A percentile compares a stretch with the other conserved stretches of the same genome.
Evolutionary conservation across 371 early-diverging fungal species (phyloP).

Genomic region (Choanephora cucurbitarum): DNA sequence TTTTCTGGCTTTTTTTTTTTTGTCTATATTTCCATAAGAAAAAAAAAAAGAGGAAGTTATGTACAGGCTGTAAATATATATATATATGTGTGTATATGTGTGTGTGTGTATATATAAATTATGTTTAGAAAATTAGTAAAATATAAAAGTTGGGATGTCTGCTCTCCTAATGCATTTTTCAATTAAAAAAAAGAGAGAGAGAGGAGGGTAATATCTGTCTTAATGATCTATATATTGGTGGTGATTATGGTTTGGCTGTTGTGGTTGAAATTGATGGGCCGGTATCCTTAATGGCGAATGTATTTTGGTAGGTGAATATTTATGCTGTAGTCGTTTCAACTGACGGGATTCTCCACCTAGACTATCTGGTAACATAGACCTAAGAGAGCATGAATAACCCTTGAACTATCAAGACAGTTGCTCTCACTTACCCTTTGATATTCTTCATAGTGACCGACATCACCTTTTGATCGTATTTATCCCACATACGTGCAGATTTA

Average conservation of each 20-base stretch:
- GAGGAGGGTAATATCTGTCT: not conserved
- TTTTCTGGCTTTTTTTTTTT: no score
- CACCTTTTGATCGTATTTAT: constrained; percentile 61
- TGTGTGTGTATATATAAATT: not conserved
- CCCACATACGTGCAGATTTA: constrained; percentile 74
- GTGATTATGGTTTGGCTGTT: not conserved
- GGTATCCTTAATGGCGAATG: not conserved
- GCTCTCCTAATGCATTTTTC: constrained; percentile 4
- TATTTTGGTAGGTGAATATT: not conserved
- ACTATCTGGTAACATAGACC: constrained; percentile 9
- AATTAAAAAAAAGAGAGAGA: not conserved
- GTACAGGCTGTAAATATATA: not conserved
- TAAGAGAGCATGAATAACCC: not conserved
- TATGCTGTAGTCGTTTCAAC: constrained; percentile 1
- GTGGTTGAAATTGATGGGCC: not conserved
- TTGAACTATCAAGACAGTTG: no score
- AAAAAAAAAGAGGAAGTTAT: not conserved
- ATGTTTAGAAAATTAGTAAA: not conserved
- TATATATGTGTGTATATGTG: not conserved
- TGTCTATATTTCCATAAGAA: no score
- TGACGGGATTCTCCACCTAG: constrained; percentile 3
- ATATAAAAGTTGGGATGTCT: constrained; percentile 8
- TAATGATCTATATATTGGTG: constrained; percentile 3
- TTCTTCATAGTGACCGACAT: constrained; percentile 65
- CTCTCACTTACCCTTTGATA: constrained; percentile 18